A percentile compares a stretch with the other conserved stretches of the same genome.
Evolutionary conservation across 345 rosid species (phyloP).

Genomic region (Melaleuca quinquenervia): DNA sequence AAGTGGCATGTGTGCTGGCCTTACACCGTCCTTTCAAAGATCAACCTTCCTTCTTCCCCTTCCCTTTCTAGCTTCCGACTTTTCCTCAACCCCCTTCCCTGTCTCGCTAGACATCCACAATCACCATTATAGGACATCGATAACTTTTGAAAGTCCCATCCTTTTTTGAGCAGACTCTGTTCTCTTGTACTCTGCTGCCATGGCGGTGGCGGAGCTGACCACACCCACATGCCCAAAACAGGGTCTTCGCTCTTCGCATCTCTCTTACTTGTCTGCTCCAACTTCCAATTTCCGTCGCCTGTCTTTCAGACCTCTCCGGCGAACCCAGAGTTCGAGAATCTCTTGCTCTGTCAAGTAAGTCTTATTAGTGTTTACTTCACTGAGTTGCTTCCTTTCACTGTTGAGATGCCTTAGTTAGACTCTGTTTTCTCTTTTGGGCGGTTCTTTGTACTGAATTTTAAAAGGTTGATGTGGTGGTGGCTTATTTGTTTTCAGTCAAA

Average conservation of each 20-base stretch:
- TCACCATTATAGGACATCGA: not conserved
- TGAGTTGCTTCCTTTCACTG: not conserved
- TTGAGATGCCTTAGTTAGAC: not conserved
- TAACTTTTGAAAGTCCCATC: not conserved
- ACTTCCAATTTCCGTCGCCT: conserved; percentile 35
- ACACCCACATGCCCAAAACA: conserved; percentile 24
- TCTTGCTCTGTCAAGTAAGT: conserved; percentile 54
- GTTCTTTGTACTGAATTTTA: not conserved
- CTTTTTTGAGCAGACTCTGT: not conserved
- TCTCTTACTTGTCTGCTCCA: conserved; percentile 41
- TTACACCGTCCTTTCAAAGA: not conserved
- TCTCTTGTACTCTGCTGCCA: conserved; percentile 13
- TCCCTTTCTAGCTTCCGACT: not conserved
- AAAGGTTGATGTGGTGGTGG: conserved; percentile 3
- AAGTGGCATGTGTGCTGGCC: not conserved
- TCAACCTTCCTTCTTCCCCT: not conserved
- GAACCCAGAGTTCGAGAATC: conserved; percentile 22
- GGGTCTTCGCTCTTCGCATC: conserved; percentile 38
- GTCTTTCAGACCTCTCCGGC: conserved; percentile 25
- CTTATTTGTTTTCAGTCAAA: conserved; percentile 1
- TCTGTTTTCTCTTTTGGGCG: not conserved
- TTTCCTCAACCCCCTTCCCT: not conserved
- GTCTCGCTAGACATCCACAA: not conserved
- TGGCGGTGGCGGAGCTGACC: conserved; percentile 70
- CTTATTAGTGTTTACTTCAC: not conserved